Evolutionary conservation across 2,329 filamentous ascomycete genomes (phyloP).

Genomic region (Cladophialophora psammophila): DNA sequence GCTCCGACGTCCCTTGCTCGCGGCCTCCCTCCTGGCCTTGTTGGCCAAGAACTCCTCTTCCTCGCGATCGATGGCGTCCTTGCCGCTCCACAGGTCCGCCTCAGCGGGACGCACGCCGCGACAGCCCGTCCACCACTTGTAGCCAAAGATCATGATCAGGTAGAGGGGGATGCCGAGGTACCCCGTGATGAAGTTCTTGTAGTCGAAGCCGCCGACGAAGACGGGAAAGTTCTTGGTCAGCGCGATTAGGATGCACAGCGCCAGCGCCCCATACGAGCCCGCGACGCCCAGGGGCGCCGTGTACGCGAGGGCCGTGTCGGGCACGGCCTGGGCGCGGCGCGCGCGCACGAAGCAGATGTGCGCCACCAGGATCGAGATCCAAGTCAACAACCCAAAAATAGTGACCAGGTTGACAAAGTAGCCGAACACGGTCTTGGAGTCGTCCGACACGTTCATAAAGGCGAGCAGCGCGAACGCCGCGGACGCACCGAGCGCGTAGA

Average conservation of each 20-base stretch:
- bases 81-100: slow-evolving; percentile 75
- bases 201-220: slow-evolving; percentile 72
- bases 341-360: slow-evolving; percentile 72
- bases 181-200: slow-evolving; percentile 78
- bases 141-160: slow-evolving; percentile 71
- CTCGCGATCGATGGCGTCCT: slow-evolving; percentile 75
- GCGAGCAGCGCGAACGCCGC: slow-evolving; percentile 70
- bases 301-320: slow-evolving; percentile 66
- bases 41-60: slow-evolving; percentile 72
- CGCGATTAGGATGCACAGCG: slow-evolving; percentile 75
- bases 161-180: slow-evolving; percentile 81
- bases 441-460: slow-evolving; percentile 69
- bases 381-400: slow-evolving; percentile 70
- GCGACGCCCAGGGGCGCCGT: slow-evolving; percentile 73
- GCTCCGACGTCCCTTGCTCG: slow-evolving; percentile 42
- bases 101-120: slow-evolving; percentile 64
- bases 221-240: slow-evolving; percentile 84
- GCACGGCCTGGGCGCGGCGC: slow-evolving; percentile 66
- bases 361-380: slow-evolving; percentile 72
- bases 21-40: slow-evolving; percentile 60
- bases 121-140: slow-evolving; percentile 66
- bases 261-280: slow-evolving; percentile 72
- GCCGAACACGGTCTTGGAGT: slow-evolving; percentile 64
- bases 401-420: slow-evolving; percentile 74
- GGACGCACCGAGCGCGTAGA: slow-evolving; percentile 69